These are phyloP conservation scores for Wickerhamomyces bovis DNA, from an alignment of 805 yeast species.

Conservation along the genomic window DNA sequence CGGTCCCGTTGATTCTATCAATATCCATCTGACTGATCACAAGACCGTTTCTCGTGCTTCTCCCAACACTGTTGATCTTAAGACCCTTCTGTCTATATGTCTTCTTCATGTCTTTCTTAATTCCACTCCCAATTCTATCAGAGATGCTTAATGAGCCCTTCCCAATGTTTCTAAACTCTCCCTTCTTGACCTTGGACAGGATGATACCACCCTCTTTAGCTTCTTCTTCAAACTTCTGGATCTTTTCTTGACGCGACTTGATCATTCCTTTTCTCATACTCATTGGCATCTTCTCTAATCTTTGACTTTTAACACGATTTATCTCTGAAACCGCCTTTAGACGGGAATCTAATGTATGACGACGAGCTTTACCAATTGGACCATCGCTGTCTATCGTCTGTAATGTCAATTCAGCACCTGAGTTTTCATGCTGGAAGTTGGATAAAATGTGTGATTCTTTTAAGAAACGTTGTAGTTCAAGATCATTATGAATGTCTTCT, in stretches of 20 bases:
- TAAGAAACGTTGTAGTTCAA: slow-evolving; percentile 64
- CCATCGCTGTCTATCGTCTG: slow-evolving; percentile 46
- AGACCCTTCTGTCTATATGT: slow-evolving; percentile 68
- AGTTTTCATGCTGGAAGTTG: slow-evolving; percentile 25
- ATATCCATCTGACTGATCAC: slow-evolving; percentile 64
- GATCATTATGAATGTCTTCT: slow-evolving; percentile 59
- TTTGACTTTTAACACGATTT: slow-evolving; percentile 33
- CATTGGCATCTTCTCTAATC: slow-evolving; percentile 83
- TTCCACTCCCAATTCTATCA: slow-evolving; percentile 39
- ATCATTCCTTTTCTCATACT: slow-evolving; percentile 80
- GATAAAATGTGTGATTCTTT: slow-evolving; percentile 63
- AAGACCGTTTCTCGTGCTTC: slow-evolving; percentile 72
- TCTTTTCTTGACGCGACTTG: slow-evolving; percentile 44
- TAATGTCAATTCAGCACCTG: slow-evolving; percentile 62
- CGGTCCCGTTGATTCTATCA: slow-evolving; percentile 35
- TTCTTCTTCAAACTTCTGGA: slow-evolving; percentile 56
- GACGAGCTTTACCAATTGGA: slow-evolving; percentile 58
- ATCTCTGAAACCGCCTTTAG: slow-evolving; percentile 42
- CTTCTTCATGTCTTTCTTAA: slow-evolving; percentile 40
- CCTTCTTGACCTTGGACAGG: slow-evolving; percentile 64
- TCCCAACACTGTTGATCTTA: slow-evolving; percentile 70
- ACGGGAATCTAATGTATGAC: slow-evolving; percentile 55
- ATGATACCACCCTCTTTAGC: slow-evolving; percentile 90
- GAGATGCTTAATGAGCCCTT: slow-evolving; percentile 28
- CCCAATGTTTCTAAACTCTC: slow-evolving; percentile 57